These are phyloP conservation scores for Phoenix dactylifera DNA, from an alignment of 176 grass and related monocot species.

Conservation along the genomic window DNA sequence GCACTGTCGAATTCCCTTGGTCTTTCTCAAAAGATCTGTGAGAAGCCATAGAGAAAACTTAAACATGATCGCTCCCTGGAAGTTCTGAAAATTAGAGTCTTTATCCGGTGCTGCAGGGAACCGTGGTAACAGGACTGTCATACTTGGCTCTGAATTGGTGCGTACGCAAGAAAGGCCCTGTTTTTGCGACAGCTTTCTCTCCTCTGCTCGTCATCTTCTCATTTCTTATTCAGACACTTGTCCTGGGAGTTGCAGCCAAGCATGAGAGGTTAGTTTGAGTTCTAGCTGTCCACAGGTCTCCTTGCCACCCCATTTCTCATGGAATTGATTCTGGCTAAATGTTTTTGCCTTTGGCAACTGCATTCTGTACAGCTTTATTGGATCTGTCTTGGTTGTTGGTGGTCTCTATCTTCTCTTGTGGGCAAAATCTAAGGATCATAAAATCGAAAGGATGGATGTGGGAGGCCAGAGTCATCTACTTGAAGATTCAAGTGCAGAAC, in stretches of 20 bases:
- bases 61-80: no score
- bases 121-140: constrained; percentile 9
- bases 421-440: constrained; percentile 28
- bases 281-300: background rate
- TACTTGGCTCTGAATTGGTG: constrained; percentile 24
- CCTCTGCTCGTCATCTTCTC: constrained; percentile 28
- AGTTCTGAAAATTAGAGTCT: no score
- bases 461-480: no score
- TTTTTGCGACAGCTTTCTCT: constrained; percentile 27
- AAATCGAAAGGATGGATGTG: no score
- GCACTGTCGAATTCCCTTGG: no score
- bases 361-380: constrained; percentile 11
- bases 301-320: background rate
- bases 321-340: background rate
- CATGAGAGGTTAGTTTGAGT: constrained; percentile 3
- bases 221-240: constrained; percentile 18
- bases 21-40: no score
- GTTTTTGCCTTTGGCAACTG: background rate
- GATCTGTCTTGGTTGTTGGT: constrained; percentile 6
- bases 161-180: constrained; percentile 27
- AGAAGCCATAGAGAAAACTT: no score
- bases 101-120: constrained; percentile 22
- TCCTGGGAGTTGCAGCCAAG: background rate
- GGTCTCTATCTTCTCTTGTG: constrained; percentile 31
- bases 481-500: no score